Evolutionary conservation across 164 flowering plant genomes (phyloP), one percentile per base, ranked within the genome.

Genomic region (Aristolochia fimbriata): DNA sequence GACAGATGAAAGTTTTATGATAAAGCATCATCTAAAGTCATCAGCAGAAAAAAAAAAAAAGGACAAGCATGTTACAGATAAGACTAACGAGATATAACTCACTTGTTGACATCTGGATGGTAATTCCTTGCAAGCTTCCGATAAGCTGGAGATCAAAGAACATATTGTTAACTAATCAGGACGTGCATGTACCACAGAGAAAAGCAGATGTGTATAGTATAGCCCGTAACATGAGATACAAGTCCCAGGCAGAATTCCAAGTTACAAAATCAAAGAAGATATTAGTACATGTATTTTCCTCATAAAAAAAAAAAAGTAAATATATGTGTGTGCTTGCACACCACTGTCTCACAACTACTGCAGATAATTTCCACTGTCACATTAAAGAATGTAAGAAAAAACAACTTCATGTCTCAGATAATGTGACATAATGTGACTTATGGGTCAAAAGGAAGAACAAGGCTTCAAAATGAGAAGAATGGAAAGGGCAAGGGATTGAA

Each of bases 81-180:
- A 31, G 24, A 56, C 31, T 56, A 56, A 56, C 2, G 16, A 15
- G 17, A 55, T 3, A 15, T 19, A 31, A 83, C 95, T 82, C 59
- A 91, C 97, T 87, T 91, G 89, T 86, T 91, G 47, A 91, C 97
- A 74, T 91, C 97, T 54, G 97, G 97, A 76, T 91, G 97, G 62
- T 78, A 84, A 66, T 62, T 88, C 78, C 96, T 73, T 7, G 97
- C 97, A 71, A 91, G 97, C 75, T 88, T 91, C 68, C 96, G 79
- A 68, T 92, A 92, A 68, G 98, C 98, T 92, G 83, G 68, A 65
- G 55, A 63, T 23, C 59, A 59, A 56, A 51, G 37, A 56, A 68
- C 47, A 19, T 37, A 37, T 37, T 10, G 8, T 37, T 7, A 37
- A 37, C 12, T 37, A 37, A 37, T 37, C 43, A 37, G 43, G 43